Evolutionary conservation across 1,284 basidiomycete species (phyloP), one percentile per base, ranked within the genome.

Genomic region (Cutaneotrichosporon arboriforme): DNA sequence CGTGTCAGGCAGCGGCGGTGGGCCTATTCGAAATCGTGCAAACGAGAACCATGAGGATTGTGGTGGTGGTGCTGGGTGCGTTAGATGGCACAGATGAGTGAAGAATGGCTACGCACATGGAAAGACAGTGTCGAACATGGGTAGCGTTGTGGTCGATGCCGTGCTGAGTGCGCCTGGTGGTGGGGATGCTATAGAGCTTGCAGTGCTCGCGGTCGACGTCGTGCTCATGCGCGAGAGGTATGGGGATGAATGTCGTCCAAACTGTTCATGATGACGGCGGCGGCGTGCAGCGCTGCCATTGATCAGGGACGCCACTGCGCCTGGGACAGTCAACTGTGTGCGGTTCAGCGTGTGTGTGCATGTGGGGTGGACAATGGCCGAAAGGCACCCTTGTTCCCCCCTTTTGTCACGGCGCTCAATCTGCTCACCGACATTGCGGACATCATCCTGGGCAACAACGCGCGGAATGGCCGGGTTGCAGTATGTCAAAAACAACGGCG

Each of bases 201-300:
- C 43, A 9, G 33, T 35, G 33, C 43, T 40, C 7, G 17, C 38
- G 9, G 38, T 40, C 8, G 17, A 35, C 5, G 43, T 35, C 12
- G 43, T 45, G 18, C 33, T 45, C 43, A 35, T 45, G 33, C 43
- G 43, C 4, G 43, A 45, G 18, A 45, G 43, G 20, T 40, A 12
- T n/a, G 17, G 38, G 9, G 33, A 31, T 14, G 18, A 7, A 31
- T 31, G 5, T 31, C 26, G 26, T 31, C 26, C 26, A 31, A 31
- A 31, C 26, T 31, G 26, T 31, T 10, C 26, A 31, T 31, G 31
- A 10, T 31, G 20, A 31, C 34, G 20, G 34, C 43, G 43, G 14
- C 18, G 4, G 20, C 20, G 38, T 4, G 10, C 17, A 20, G 10
- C 38, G 18, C 43, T 33, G 34, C 43, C 31, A 18, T 45, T 45